These are phyloP conservation scores for Diaporthe ampelina DNA, from an alignment of 2,329 filamentous ascomycete genomes.

Conservation along the genomic window DNA sequence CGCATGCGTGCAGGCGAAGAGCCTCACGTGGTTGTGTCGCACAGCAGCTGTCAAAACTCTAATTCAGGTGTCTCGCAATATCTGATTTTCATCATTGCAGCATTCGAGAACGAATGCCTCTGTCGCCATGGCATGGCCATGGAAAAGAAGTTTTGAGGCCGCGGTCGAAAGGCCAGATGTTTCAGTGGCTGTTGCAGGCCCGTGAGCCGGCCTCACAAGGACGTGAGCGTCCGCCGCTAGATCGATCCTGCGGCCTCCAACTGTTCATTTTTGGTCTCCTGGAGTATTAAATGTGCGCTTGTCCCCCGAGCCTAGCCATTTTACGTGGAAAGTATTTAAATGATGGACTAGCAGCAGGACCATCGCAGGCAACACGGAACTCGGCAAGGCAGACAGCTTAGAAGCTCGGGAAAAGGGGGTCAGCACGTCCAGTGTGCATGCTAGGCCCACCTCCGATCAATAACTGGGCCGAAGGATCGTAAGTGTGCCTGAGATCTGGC, in stretches of 20 bases:
- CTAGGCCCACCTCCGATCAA: neutral
- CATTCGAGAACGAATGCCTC: neutral
- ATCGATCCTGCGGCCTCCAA: constrained; percentile 16
- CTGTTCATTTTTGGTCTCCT: neutral
- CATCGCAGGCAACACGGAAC: neutral
- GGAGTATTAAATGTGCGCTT: neutral
- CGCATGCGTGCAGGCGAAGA: neutral
- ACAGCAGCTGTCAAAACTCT: constrained; percentile 5
- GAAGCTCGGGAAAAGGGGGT: neutral
- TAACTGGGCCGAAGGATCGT: constrained; percentile 1
- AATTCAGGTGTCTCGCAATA: too few relatives aligned
- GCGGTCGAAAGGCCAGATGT: neutral
- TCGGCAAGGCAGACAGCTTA: constrained; percentile 14
- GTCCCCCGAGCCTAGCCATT: too few relatives aligned
- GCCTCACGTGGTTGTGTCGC: constrained; percentile 10
- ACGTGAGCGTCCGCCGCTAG: constrained; percentile 4
- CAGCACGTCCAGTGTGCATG: neutral
- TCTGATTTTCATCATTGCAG: neutral
- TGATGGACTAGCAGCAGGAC: neutral
- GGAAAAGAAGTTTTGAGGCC: neutral
- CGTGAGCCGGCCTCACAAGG: neutral
- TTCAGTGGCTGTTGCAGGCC: constrained; percentile 24
- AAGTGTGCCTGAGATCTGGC: neutral
- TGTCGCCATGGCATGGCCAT: neutral
- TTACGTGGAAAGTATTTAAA: neutral